Evolutionary conservation across 441 rosid genomes (phyloP), one percentile per base, ranked within the genome.

Genomic region (Gossypium lobatum): DNA sequence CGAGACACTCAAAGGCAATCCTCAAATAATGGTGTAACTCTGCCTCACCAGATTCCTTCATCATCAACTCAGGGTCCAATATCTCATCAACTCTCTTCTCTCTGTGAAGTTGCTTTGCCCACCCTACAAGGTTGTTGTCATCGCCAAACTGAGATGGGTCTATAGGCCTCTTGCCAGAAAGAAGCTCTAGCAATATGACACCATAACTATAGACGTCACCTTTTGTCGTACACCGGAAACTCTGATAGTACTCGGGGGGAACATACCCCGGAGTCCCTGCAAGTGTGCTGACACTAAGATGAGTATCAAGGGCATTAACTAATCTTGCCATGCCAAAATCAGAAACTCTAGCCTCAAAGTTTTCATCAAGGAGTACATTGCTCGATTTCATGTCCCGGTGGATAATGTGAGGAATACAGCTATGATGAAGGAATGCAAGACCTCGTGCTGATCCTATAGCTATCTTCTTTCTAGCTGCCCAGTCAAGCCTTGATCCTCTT

Each of bases 311-410:
- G 63, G 97, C 97, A 70, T 85, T 94, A 46, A 92, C 93, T 66
- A 94, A 82, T 82, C 98, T 87, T 1, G 98, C 98, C 96, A 91
- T 94, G 52, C 98, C 98, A 45, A 94, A 94, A 83, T 94, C 98
- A 0, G 98, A 94, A 53, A 94, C 96, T 68, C 97, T 83, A 13
- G 97, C 98, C 73, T 82, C 96, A 2, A 92, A 85, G 61, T 90
- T 89, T 74, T 90, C 91, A 64, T 92, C 98, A 52, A 94, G 77
- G 55, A 94, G 97, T 72, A 94, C 98, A 68, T 94, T 94, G 83
- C 98, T 94, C 0, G 98, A 94, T 81, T 94, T 94, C 97, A 94
- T 92, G 81, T 92, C 98, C 0, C 98, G 82, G 75, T 94, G 98
- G 79, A 94, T 94, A 34, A 94, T 92, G 87, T 94, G 98, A 57